phyloP scores from a whole-genome alignment of 352 stramenopile species.

The Lagenidium sp. region DNA sequence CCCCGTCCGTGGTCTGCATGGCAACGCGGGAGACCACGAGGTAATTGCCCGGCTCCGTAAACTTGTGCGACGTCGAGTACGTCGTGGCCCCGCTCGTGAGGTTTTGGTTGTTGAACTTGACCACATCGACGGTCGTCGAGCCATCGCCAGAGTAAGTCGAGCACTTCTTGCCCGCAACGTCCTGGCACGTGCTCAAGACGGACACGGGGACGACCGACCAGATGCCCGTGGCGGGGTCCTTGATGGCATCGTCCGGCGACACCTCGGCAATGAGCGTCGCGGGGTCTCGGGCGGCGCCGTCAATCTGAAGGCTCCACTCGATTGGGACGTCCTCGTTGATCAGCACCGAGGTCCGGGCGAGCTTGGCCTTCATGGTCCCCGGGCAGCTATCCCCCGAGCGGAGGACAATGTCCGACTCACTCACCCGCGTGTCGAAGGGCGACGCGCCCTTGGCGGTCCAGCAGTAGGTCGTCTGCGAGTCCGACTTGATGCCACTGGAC shows the following conservation, averaged over 20 bases:
- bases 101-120: conserved; percentile 42
- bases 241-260: conserved; percentile 39
- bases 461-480: conserved; percentile 70
- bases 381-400: conserved; percentile 64
- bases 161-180: conserved; percentile 39
- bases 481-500: conserved; percentile 24
- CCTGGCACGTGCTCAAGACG: conserved; percentile 61
- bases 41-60: conserved; percentile 46
- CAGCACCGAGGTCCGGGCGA: conserved; percentile 40
- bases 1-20: conserved; percentile 62
- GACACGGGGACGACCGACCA: conserved; percentile 64
- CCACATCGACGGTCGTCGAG: conserved; percentile 50
- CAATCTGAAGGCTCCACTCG: conserved; percentile 57
- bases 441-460: conserved; percentile 46
- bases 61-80: conserved; percentile 49
- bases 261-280: conserved; percentile 59
- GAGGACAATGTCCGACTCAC: conserved; percentile 33
- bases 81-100: conserved; percentile 42
- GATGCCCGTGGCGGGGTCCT: conserved; percentile 31
- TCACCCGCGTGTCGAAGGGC: conserved; percentile 47
- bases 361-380: conserved; percentile 41
- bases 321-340: conserved; percentile 43
- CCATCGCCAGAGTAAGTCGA: conserved; percentile 51
- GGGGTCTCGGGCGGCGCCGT: conserved; percentile 30
- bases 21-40: conserved; percentile 60